Evolutionary conservation across 169 alveolate genomes (phyloP).

Genomic region (Pseudocohnilembus persalinus): DNA sequence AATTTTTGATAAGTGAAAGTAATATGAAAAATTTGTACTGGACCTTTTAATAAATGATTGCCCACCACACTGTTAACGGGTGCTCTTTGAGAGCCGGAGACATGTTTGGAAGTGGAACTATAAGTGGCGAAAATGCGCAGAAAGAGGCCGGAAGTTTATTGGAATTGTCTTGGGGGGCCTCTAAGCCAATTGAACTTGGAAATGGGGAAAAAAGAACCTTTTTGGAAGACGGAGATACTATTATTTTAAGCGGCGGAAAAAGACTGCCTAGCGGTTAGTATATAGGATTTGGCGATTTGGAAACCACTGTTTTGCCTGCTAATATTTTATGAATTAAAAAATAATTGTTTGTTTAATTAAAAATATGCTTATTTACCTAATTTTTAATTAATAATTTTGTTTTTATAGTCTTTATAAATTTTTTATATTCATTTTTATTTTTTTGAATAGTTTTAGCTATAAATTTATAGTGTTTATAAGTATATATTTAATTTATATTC

Average conservation of each 20-base stretch:
- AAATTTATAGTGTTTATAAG: too few species aligned
- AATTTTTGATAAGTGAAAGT: slow-evolving; percentile 34
- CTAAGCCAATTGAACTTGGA: slow-evolving; percentile 59
- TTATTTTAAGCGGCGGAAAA: slow-evolving; percentile 26
- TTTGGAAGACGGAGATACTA: slow-evolving; percentile 70
- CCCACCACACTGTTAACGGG: slow-evolving; percentile 84
- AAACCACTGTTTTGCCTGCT: not conserved
- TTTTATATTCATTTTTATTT: too few species aligned
- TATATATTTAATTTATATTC: too few species aligned
- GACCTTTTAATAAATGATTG: slow-evolving; percentile 69
- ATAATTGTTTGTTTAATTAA: too few species aligned
- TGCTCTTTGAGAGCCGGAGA: slow-evolving; percentile 78
- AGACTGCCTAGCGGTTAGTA: not conserved
- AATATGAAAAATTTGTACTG: slow-evolving; percentile 72
- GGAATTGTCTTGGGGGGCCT: slow-evolving; percentile 78
- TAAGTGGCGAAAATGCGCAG: slow-evolving; percentile 60
- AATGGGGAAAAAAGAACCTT: slow-evolving; percentile 73
- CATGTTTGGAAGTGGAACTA: slow-evolving; percentile 82
- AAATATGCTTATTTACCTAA: too few species aligned
- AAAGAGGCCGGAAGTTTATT: slow-evolving; percentile 64
- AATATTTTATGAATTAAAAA: too few species aligned
- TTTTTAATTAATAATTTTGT: too few species aligned
- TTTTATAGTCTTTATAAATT: too few species aligned
- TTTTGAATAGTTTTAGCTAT: too few species aligned
- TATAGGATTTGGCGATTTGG: not conserved